These are phyloP conservation scores for Lipomyces oligophaga DNA, from an alignment of 805 yeast species.

Conservation along the genomic window DNA sequence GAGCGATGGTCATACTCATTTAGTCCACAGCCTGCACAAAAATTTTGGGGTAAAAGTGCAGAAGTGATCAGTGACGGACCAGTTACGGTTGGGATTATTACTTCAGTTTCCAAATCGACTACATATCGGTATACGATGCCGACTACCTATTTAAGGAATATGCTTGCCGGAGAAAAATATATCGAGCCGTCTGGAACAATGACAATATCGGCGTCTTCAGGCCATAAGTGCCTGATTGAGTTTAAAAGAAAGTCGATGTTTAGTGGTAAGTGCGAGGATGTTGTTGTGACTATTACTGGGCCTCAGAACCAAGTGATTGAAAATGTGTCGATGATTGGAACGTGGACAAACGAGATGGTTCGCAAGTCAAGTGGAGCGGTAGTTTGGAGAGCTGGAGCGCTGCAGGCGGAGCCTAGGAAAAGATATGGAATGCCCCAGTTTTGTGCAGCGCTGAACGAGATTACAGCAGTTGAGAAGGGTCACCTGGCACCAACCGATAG, in stretches of 20 bases:
- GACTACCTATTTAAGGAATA: slow-evolving; percentile 72
- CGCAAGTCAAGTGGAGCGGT: slow-evolving; percentile 37
- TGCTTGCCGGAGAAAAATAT: slow-evolving; percentile 93
- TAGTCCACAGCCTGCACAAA: slow-evolving; percentile 67
- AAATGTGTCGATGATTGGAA: slow-evolving; percentile 51
- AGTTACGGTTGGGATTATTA: slow-evolving; percentile 48
- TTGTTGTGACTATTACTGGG: slow-evolving; percentile 43
- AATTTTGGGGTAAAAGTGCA: slow-evolving; percentile 91
- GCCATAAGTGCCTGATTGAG: slow-evolving; percentile 63
- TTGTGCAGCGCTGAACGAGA: slow-evolving; percentile 75
- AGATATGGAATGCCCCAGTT: slow-evolving; percentile 85
- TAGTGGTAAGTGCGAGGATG: slow-evolving; percentile 73
- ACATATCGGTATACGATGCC: slow-evolving; percentile 76
- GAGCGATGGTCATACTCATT: slow-evolving; percentile 56
- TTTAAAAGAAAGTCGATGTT: slow-evolving; percentile 84
- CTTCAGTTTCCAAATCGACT: slow-evolving; percentile 13
- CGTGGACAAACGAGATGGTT: slow-evolving; percentile 73
- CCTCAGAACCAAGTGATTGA: slow-evolving; percentile 37
- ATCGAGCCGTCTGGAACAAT: slow-evolving; percentile 76
- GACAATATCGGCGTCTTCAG: slow-evolving; percentile 60
- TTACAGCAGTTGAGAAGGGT: slow-evolving; percentile 65
- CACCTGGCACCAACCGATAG: slow-evolving; percentile 81
- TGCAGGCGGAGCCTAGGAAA: slow-evolving; percentile 53
- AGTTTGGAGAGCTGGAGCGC: slow-evolving; percentile 66
- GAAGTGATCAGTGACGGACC: slow-evolving; percentile 77